Conservation (phyloP, 768 basidiomycete species). For the Kwoniella pini region DNA sequence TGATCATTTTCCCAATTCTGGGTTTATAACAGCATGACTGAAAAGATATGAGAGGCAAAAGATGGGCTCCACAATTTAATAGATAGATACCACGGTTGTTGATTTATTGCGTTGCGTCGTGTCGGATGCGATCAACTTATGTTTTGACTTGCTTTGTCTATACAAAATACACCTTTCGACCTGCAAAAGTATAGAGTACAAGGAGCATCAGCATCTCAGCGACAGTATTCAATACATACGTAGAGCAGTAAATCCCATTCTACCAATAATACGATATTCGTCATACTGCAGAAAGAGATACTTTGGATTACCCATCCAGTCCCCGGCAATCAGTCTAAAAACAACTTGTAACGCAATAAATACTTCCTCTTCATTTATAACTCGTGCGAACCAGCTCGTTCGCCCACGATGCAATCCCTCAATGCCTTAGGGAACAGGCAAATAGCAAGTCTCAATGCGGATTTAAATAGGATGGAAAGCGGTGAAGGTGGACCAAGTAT, state of each 20-base stretch:
- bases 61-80: constrained; percentile 3
- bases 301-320: too few relatives aligned
- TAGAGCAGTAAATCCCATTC: too few relatives aligned
- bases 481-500: constrained; percentile 79
- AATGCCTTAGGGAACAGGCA: constrained; percentile 92
- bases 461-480: constrained; percentile 76
- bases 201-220: too few relatives aligned
- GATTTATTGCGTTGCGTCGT: not conserved
- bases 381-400: too few relatives aligned
- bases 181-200: too few relatives aligned
- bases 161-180: not conserved
- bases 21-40: not conserved
- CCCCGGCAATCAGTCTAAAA: too few relatives aligned
- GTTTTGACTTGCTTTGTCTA: not conserved
- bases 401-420: constrained; percentile 76
- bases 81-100: not conserved
- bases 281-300: too few relatives aligned
- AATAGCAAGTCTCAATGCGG: constrained; percentile 80
- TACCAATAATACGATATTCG: too few relatives aligned
- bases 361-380: too few relatives aligned
- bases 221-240: too few relatives aligned
- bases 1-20: not conserved
- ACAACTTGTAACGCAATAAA: too few relatives aligned
- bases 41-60: not conserved
- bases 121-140: not conserved